phyloP scores from a whole-genome alignment of 306 rosid species.

The Arachis hypogaea region DNA sequence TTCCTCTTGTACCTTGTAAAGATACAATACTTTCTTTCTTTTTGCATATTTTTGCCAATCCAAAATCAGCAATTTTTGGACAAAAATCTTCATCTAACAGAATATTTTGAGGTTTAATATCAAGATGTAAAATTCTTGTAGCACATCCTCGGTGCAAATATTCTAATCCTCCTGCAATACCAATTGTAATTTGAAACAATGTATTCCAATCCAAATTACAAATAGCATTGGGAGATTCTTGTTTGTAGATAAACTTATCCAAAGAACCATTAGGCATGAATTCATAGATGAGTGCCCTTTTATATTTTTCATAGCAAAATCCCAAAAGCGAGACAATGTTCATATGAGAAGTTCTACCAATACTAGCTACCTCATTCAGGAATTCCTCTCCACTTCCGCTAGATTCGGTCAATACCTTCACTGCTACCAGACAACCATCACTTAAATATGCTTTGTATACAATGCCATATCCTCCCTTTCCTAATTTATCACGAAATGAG shows the following conservation, averaged over 20 bases:
- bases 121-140: slow-evolving; percentile 48
- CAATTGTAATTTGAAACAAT: slow-evolving; percentile 31
- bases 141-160: slow-evolving; percentile 51
- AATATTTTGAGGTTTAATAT: slow-evolving; percentile 43
- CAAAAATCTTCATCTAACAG: slow-evolving; percentile 38
- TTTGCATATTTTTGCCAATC: slow-evolving; percentile 46
- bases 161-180: slow-evolving; percentile 51
- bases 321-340: slow-evolving; percentile 51
- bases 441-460: slow-evolving; percentile 47
- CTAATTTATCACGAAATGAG: slow-evolving; percentile 35
- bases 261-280: slow-evolving; percentile 52
- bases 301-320: slow-evolving; percentile 40
- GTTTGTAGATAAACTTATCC: slow-evolving; percentile 42
- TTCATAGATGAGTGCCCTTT: slow-evolving; percentile 53
- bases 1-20: slow-evolving; percentile 40
- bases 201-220: slow-evolving; percentile 32
- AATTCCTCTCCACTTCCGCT: slow-evolving; percentile 50
- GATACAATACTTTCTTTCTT: slow-evolving; percentile 45
- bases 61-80: slow-evolving; percentile 52
- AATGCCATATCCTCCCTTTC: slow-evolving; percentile 52
- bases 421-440: slow-evolving; percentile 45
- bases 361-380: slow-evolving; percentile 54
- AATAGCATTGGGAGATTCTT: slow-evolving; percentile 4
- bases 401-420: slow-evolving; percentile 39
- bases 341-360: slow-evolving; percentile 52